Conservation (phyloP, 768 basidiomycete genomes). For the Boletus rubescentipes region DNA sequence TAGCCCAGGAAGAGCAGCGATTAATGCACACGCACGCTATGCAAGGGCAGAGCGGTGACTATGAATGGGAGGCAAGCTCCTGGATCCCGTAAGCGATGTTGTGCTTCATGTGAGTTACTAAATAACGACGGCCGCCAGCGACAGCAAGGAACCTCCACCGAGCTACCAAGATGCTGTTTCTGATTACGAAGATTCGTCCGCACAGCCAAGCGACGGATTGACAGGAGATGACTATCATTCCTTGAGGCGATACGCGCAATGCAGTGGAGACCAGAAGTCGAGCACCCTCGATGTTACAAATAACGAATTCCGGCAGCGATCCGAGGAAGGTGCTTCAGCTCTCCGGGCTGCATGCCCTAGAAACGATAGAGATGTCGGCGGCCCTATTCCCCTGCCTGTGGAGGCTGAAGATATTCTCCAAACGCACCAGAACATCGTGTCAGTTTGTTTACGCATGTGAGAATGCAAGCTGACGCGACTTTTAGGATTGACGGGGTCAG, state of each 20-base stretch:
- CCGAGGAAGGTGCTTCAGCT: not conserved
- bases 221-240: not conserved
- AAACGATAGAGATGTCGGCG: not conserved
- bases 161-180: slow-evolving; percentile 12
- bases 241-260: not conserved
- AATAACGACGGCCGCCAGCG: not conserved
- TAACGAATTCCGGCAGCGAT: not conserved
- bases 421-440: not conserved
- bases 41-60: not conserved
- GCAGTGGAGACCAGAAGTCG: not conserved
- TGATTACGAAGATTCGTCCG: not conserved
- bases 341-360: not conserved
- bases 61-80: not conserved
- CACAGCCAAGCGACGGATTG: not conserved
- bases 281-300: not conserved
- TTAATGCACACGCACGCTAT: not conserved
- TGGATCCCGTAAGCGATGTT: slow-evolving; percentile 6
- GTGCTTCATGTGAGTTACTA: not conserved
- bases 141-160: slow-evolving; percentile 10
- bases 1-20: not conserved
- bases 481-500: not conserved
- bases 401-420: not conserved
- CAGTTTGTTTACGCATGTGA: not conserved
- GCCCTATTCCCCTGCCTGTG: not conserved
- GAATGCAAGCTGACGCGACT: not conserved